phyloP scores from a whole-genome alignment of 768 basidiomycete species.

The Suillus brevipes region DNA sequence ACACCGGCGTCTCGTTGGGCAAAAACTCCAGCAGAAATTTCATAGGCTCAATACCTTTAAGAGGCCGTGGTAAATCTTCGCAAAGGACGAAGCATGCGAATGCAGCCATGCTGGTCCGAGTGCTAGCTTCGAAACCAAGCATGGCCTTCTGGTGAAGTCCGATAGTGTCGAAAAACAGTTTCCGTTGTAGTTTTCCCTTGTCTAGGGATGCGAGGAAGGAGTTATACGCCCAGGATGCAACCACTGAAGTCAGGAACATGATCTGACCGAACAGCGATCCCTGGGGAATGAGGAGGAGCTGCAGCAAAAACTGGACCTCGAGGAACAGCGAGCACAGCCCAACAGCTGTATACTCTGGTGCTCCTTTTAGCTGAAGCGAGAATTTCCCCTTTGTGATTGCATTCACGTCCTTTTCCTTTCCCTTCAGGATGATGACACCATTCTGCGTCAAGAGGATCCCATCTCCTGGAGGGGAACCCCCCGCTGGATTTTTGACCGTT shows the following conservation, averaged over 20 bases:
- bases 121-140: constrained; percentile 22
- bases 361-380: constrained; percentile 17
- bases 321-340: constrained; percentile 28
- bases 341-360: constrained; percentile 8
- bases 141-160: neutral
- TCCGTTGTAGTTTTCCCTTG: constrained; percentile 23
- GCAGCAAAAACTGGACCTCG: constrained; percentile 29
- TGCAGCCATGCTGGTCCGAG: constrained; percentile 25
- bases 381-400: constrained; percentile 30
- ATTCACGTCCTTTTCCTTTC: constrained; percentile 25
- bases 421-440: constrained; percentile 26
- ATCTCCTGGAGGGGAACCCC: constrained; percentile 24
- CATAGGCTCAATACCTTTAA: constrained; percentile 1
- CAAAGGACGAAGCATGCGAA: constrained; percentile 27
- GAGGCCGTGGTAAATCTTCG: constrained; percentile 17
- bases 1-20: constrained; percentile 25
- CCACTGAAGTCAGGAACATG: constrained; percentile 32
- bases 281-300: constrained; percentile 35
- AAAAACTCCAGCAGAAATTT: constrained; percentile 22
- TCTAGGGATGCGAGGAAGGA: constrained; percentile 34
- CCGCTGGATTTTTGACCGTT: constrained; percentile 15
- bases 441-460: constrained; percentile 22
- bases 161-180: constrained; percentile 13
- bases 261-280: constrained; percentile 33
- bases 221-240: constrained; percentile 33